Conservation (phyloP, 2,329 filamentous ascomycete species). For the Hymenoscyphus albidus region DNA sequence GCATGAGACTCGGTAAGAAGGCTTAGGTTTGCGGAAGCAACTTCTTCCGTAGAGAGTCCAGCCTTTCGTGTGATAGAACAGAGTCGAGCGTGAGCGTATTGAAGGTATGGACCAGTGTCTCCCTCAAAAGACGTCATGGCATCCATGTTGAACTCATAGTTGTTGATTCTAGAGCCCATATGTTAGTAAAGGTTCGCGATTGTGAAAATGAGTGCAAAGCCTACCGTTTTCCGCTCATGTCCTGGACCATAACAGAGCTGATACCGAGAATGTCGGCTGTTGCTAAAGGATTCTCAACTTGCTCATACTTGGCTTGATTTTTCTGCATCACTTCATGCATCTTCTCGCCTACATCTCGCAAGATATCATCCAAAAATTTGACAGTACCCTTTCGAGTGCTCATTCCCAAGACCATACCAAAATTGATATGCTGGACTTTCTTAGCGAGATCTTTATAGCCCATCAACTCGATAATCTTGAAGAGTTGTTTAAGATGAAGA, state of each 20-base stretch:
- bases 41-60: constrained; percentile 50
- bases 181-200: constrained; percentile 9
- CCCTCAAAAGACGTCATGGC: constrained; percentile 81
- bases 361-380: constrained; percentile 68
- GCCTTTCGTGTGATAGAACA: constrained; percentile 59
- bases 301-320: constrained; percentile 85
- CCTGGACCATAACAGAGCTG: constrained; percentile 94
- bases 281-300: constrained; percentile 77
- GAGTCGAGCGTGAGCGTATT: constrained; percentile 76
- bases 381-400: constrained; percentile 69
- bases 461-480: constrained; percentile 72
- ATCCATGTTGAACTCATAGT: constrained; percentile 73
- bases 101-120: constrained; percentile 79
- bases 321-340: constrained; percentile 98
- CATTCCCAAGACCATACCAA: constrained; percentile 69
- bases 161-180: constrained; percentile 48
- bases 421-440: constrained; percentile 72
- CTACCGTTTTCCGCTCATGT: constrained; percentile 91
- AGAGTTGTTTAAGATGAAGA: constrained; percentile 68
- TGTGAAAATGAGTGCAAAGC: constrained; percentile 24
- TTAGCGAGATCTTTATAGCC: constrained; percentile 63
- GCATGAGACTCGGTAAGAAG: constrained; percentile 71
- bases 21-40: constrained; percentile 60
- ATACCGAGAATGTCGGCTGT: constrained; percentile 89
- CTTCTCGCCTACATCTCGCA: constrained; percentile 78